These are phyloP conservation scores for Fusarium neocosmosporiellum DNA, from an alignment of 2,329 filamentous ascomycete species.

Conservation along the genomic window DNA sequence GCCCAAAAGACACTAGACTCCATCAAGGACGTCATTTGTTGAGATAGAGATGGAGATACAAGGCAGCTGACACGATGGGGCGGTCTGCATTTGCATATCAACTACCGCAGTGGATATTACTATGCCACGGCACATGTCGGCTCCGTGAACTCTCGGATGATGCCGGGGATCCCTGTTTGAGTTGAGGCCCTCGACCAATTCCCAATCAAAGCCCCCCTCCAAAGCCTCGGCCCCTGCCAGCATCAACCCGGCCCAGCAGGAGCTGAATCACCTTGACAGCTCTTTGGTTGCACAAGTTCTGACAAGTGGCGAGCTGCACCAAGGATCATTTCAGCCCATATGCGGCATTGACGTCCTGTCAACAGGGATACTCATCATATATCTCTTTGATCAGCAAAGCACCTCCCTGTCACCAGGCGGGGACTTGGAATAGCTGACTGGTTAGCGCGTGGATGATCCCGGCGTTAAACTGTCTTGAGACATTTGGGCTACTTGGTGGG, in stretches of 20 bases:
- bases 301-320: background rate
- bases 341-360: background rate
- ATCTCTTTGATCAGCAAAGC: background rate
- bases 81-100: background rate
- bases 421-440: background rate
- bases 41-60: background rate
- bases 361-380: background rate
- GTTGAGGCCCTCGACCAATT: background rate
- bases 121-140: background rate
- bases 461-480: background rate
- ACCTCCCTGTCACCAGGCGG: background rate
- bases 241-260: background rate
- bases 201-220: background rate
- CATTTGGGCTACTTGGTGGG: background rate
- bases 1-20: background rate
- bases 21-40: background rate
- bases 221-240: background rate
- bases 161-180: background rate
- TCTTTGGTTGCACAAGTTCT: background rate
- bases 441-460: background rate
- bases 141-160: background rate
- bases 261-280: background rate
- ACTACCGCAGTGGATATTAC: background rate
- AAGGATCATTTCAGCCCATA: background rate
- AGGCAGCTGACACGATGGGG: background rate